Base-by-base conservation (phyloP, 2,329 filamentous ascomycete species). In the Fusarium nelsonii region DNA sequence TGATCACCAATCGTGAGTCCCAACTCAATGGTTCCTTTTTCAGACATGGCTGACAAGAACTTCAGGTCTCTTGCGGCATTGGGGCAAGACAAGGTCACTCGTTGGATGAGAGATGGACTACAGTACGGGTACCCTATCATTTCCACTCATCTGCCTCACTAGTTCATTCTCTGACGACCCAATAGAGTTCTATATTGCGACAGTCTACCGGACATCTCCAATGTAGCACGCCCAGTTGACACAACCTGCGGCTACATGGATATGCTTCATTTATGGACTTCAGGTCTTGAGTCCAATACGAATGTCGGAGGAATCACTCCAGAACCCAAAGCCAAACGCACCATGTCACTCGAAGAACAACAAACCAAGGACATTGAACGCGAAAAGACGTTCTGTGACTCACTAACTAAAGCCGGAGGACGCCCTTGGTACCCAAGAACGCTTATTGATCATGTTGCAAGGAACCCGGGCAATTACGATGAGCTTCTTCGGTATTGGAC, bases 341-440 rank as follows among this genome's bases (percentile, higher is more conserved):
- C 11, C 7, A 18, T 56, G 16, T 51, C 63, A 26, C 37, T 41
- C 34, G 45, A 54, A 30, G 68, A 70, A 26, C 43, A 57, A 23
- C 44, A 61, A n/a, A 32, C 9, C 18, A 36, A 43, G n/a, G 45
- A 23, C 32, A 28, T 65, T 36, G 40, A 62, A 33, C 52, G 36
- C 14, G 72, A 74, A 41, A 70, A n/a, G 28, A 26, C 10, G 3
- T 64, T 58, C 16, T 46, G 65, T 18, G 48, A 52, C 20, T 37
- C 57, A 20, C 63, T 74, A 20, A 14, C 60, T 12, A 45, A 56
- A 9, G 58, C 57, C 30, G 72, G 72, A n/a, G 72, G 65, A 7
- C 72, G 68, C 4, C 70, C 72, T 8, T 73, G 68, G 65, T 74
- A 73, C 34, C 36, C 54, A 11, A 54, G 65, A 18, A 46, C 48